A percentile compares a stretch with the other conserved stretches of the same genome.
Evolutionary conservation across 495 filamentous ascomycete species (phyloP).

Genomic region (Lophiostoma macrostomum): DNA sequence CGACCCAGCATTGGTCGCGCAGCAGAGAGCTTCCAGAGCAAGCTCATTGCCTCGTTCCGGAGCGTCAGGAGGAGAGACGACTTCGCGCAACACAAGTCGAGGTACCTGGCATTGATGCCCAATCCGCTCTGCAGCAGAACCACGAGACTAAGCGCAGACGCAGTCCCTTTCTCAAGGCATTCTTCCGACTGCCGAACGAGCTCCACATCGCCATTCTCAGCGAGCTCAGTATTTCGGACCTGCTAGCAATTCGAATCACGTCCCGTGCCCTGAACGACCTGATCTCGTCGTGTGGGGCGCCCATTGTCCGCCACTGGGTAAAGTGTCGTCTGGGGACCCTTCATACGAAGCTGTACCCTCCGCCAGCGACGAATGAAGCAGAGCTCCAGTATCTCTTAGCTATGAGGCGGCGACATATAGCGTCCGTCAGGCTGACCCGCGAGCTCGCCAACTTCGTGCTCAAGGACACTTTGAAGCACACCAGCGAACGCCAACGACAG

Average conservation of each 20-base stretch:
- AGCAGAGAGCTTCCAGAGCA: conserved; percentile 28
- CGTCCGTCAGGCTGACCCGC: conserved; percentile 25
- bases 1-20: conserved; percentile 21
- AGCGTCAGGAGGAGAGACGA: conserved; percentile 15
- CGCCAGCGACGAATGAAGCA: conserved; percentile 22
- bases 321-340: conserved; percentile 15
- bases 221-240: conserved; percentile 25
- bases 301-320: conserved; percentile 31
- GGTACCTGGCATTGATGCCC: conserved; percentile 2
- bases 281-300: conserved; percentile 13
- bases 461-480: conserved; percentile 20
- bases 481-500: conserved; percentile 22
- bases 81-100: not conserved
- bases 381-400: conserved; percentile 28
- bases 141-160: not conserved
- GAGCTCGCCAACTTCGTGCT: conserved; percentile 30
- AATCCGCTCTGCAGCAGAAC: not conserved
- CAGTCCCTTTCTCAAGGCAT: conserved; percentile 16
- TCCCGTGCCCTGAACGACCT: conserved; percentile 22
- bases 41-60: conserved; percentile 17
- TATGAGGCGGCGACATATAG: conserved; percentile 28
- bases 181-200: conserved; percentile 31
- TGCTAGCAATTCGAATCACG: conserved; percentile 23
- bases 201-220: conserved; percentile 30
- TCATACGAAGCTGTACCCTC: conserved; percentile 28